phyloP scores from a whole-genome alignment of 345 rosid species.

The Brassica rapa region DNA sequence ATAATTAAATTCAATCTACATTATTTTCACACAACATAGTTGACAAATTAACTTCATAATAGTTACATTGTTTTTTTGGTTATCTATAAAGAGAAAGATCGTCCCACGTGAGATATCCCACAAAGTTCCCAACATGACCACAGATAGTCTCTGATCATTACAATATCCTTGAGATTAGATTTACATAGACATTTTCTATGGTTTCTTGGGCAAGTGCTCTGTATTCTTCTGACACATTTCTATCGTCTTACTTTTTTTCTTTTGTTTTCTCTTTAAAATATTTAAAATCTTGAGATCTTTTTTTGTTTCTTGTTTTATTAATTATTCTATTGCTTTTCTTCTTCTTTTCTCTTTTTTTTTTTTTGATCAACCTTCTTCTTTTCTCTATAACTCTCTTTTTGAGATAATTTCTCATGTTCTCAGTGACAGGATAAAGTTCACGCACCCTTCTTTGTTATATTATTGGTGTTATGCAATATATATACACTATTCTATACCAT shows the following conservation, averaged over 20 bases:
- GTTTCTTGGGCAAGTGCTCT: conserved; percentile 55
- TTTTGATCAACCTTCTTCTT: background rate
- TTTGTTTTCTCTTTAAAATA: conserved; percentile 6
- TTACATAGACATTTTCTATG: conserved; percentile 39
- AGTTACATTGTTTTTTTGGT: conserved; percentile 26
- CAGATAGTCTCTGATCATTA: conserved; percentile 41
- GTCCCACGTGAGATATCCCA: conserved; percentile 64
- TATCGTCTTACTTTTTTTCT: conserved; percentile 39
- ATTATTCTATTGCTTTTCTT: conserved; percentile 25
- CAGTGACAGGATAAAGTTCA: conserved; percentile 48
- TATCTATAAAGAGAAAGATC: conserved; percentile 25
- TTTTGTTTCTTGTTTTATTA: conserved; percentile 23
- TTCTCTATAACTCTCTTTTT: conserved; percentile 20
- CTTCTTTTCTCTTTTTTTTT: background rate
- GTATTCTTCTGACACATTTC: conserved; percentile 69
- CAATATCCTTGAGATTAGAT: conserved; percentile 41
- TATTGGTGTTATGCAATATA: background rate
- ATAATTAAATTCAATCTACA: conserved; percentile 16
- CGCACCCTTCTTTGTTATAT: conserved; percentile 35
- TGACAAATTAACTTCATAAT: background rate
- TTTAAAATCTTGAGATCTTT: background rate
- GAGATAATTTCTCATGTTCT: conserved; percentile 78
- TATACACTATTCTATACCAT: background rate
- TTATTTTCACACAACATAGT: conserved; percentile 15
- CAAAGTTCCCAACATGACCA: conserved; percentile 70